These are phyloP conservation scores for Gaeumannomyces tritici DNA, from an alignment of 2,329 filamentous ascomycete genomes.

Conservation along the genomic window DNA sequence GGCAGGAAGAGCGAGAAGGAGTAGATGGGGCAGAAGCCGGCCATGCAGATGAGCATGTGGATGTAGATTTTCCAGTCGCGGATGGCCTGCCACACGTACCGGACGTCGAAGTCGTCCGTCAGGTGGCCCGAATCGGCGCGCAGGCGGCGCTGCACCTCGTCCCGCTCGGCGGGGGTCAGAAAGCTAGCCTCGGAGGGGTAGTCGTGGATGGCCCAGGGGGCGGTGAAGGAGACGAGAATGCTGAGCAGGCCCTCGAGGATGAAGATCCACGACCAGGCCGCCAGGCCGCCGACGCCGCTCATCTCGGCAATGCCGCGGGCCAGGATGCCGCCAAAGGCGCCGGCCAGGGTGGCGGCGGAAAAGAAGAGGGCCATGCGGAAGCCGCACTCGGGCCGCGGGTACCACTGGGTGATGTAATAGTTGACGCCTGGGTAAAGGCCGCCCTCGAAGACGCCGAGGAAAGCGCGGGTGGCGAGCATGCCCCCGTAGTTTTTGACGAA, in stretches of 20 bases:
- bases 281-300: slow-evolving; percentile 23
- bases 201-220: slow-evolving; percentile 46
- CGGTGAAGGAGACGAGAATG: slow-evolving; percentile 18
- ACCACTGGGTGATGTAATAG: slow-evolving; percentile 15
- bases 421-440: slow-evolving; percentile 59
- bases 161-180: slow-evolving; percentile 31
- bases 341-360: slow-evolving; percentile 7
- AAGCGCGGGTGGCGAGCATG: slow-evolving; percentile 34
- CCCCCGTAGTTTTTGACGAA: slow-evolving; percentile 69
- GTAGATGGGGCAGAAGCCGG: slow-evolving; percentile 15
- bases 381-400: slow-evolving; percentile 9
- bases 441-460: slow-evolving; percentile 68
- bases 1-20: slow-evolving; percentile 16
- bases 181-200: slow-evolving; percentile 45
- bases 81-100: slow-evolving; percentile 45
- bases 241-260: slow-evolving; percentile 23
- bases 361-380: slow-evolving; percentile 9
- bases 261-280: slow-evolving; percentile 56
- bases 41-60: slow-evolving; percentile 24
- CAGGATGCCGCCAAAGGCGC: slow-evolving; percentile 10
- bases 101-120: slow-evolving; percentile 48
- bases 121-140: slow-evolving; percentile 31
- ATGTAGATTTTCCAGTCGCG: slow-evolving; percentile 47
- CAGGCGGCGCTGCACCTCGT: slow-evolving; percentile 31
- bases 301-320: slow-evolving; percentile 9